Evolutionary conservation across 441 rosid species (phyloP).

Genomic region (Gossypium gossypioides): DNA sequence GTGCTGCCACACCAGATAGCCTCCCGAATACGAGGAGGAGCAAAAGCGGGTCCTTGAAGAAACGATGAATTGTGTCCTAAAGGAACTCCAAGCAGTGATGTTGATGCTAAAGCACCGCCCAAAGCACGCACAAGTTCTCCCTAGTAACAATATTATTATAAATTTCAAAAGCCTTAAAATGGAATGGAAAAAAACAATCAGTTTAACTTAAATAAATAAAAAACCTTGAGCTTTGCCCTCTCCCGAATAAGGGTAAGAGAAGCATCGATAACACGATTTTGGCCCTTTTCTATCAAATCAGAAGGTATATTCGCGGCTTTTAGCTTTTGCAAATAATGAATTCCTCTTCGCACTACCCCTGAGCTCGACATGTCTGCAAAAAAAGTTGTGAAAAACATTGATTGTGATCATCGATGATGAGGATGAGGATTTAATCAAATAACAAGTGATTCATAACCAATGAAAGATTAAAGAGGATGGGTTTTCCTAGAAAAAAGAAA

Average conservation of each 20-base stretch:
- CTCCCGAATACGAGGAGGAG: constrained; percentile 93
- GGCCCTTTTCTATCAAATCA: constrained; percentile 62
- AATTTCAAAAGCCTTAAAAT: neutral
- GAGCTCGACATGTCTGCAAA: constrained; percentile 42
- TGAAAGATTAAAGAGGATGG: neutral
- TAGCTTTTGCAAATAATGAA: constrained; percentile 52
- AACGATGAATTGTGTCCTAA: constrained; percentile 93
- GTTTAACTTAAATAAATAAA: neutral
- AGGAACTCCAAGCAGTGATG: constrained; percentile 89
- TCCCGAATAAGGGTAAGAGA: constrained; percentile 91
- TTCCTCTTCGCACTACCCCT: constrained; percentile 29
- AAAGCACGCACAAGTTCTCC: constrained; percentile 88
- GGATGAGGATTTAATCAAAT: neutral
- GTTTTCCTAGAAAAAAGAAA: neutral
- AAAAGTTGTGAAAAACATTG: neutral
- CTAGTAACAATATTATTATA: constrained; percentile 20
- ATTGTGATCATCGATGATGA: neutral
- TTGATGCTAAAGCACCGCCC: constrained; percentile 65
- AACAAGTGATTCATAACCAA: neutral
- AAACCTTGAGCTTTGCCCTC: constrained; percentile 89
- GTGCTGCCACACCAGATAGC: constrained; percentile 99
- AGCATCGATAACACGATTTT: constrained; percentile 80
- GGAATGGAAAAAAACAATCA: neutral
- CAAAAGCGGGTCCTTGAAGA: constrained; percentile 98
- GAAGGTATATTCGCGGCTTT: constrained; percentile 50